Conservation (phyloP, 306 rosid genomes). For the Prunus padus region DNA sequence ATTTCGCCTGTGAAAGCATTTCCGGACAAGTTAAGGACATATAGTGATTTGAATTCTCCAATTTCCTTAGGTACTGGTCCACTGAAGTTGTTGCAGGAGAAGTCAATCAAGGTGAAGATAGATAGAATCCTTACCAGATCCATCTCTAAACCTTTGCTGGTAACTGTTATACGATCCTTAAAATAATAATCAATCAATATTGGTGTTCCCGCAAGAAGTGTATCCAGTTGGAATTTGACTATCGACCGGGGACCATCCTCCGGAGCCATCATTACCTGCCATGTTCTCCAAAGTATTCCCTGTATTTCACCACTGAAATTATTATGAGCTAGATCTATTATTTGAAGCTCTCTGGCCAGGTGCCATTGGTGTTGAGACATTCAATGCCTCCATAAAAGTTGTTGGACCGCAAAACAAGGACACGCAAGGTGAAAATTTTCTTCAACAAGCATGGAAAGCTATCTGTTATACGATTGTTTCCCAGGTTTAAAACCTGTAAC, state of each 20-base stretch:
- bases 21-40: slow-evolving; percentile 25
- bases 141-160: not conserved
- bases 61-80: too few species aligned
- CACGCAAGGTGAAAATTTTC: slow-evolving; percentile 21
- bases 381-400: not conserved
- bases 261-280: too few species aligned
- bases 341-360: slow-evolving; percentile 5
- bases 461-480: slow-evolving; percentile 17
- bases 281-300: too few species aligned
- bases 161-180: not conserved
- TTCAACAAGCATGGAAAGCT: slow-evolving; percentile 21
- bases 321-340: slow-evolving; percentile 26
- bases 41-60: too few species aligned
- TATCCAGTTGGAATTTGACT: too few species aligned
- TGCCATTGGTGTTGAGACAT: not conserved
- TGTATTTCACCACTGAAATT: not conserved
- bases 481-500: slow-evolving; percentile 28
- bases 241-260: too few species aligned
- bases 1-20: slow-evolving; percentile 21
- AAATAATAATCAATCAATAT: too few species aligned
- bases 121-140: not conserved
- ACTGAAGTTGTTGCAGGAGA: too few species aligned
- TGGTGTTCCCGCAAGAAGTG: not conserved
- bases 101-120: not conserved
- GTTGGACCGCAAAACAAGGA: slow-evolving; percentile 3